These are phyloP conservation scores for Postia placenta DNA, from an alignment of 768 basidiomycete species.

Conservation along the genomic window DNA sequence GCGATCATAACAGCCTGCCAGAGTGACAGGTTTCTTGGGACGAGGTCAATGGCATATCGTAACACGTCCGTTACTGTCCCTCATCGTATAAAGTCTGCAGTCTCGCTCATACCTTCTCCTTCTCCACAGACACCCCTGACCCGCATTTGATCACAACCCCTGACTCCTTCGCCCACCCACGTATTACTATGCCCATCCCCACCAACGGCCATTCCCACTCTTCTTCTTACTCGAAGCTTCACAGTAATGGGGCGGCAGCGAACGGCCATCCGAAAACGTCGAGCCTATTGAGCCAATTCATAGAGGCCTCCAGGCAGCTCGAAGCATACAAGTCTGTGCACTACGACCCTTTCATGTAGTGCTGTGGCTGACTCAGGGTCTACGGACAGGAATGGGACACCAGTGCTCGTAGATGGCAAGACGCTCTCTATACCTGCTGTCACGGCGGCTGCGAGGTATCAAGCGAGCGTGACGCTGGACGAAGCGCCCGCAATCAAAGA, in stretches of 20 bases:
- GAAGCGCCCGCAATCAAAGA: slow-evolving; percentile 39
- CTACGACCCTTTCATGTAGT: neutral
- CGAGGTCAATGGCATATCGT: neutral
- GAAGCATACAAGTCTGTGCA: slow-evolving; percentile 52
- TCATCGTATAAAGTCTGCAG: neutral
- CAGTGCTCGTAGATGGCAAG: slow-evolving; percentile 63
- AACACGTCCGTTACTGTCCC: neutral
- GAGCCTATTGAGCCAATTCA: slow-evolving; percentile 47
- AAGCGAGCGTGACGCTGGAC: slow-evolving; percentile 45
- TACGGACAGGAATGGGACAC: slow-evolving; percentile 46
- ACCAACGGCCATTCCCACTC: slow-evolving; percentile 1
- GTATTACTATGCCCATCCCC: neutral
- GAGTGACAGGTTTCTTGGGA: no score
- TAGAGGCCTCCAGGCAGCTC: slow-evolving; percentile 55
- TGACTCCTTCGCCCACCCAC: neutral
- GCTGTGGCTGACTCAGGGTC: neutral
- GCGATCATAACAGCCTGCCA: neutral
- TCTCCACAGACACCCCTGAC: no score
- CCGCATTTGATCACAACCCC: neutral
- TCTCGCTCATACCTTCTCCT: no score
- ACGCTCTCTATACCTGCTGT: slow-evolving; percentile 72
- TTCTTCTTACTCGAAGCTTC: neutral
- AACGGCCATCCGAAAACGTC: neutral
- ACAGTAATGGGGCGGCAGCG: neutral
- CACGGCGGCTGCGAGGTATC: slow-evolving; percentile 66